Conservation (phyloP, 805 yeast species). For the Millerozyma miso region DNA sequence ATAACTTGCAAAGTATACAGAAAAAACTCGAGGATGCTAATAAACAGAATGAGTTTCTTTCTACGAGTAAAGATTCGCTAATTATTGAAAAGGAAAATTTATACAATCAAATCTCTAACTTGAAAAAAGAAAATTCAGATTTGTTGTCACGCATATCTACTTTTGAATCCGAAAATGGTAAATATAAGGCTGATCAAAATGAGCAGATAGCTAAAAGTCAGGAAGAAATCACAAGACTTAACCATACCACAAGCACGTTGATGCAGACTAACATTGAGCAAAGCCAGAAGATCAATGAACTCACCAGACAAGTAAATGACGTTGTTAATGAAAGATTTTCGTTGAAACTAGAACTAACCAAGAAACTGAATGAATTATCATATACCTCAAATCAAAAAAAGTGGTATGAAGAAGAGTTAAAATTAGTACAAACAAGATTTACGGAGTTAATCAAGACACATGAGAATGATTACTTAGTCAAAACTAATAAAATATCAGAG, state of each 20-base stretch:
- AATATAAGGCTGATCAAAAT: slow-evolving; percentile 9
- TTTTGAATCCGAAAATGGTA: slow-evolving; percentile 12
- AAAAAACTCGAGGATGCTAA: slow-evolving; percentile 16
- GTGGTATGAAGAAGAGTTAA: slow-evolving; percentile 40
- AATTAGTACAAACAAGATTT: slow-evolving; percentile 28
- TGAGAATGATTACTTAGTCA: slow-evolving; percentile 31
- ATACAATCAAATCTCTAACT: slow-evolving; percentile 10
- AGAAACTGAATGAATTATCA: slow-evolving; percentile 28
- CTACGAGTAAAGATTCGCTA: slow-evolving; percentile 13
- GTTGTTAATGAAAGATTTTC: slow-evolving; percentile 32
- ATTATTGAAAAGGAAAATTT: slow-evolving; percentile 7
- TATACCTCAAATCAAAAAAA: slow-evolving; percentile 31
- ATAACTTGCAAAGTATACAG: slow-evolving; percentile 17
- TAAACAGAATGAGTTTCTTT: slow-evolving; percentile 19
- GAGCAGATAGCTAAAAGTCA: slow-evolving; percentile 13
- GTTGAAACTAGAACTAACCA: slow-evolving; percentile 32
- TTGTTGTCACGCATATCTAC: slow-evolving; percentile 14
- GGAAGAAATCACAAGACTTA: slow-evolving; percentile 22
- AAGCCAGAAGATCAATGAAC: slow-evolving; percentile 29
- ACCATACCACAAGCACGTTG: slow-evolving; percentile 23
- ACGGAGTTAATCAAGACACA: slow-evolving; percentile 36
- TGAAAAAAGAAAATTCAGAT: slow-evolving; percentile 11
- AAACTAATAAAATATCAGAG: slow-evolving; percentile 25
- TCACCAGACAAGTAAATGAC: slow-evolving; percentile 34
- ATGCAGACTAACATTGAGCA: slow-evolving; percentile 34